phyloP scores from a whole-genome alignment of 257 asterid genomes.

The Nicotiana obtusifolia region DNA sequence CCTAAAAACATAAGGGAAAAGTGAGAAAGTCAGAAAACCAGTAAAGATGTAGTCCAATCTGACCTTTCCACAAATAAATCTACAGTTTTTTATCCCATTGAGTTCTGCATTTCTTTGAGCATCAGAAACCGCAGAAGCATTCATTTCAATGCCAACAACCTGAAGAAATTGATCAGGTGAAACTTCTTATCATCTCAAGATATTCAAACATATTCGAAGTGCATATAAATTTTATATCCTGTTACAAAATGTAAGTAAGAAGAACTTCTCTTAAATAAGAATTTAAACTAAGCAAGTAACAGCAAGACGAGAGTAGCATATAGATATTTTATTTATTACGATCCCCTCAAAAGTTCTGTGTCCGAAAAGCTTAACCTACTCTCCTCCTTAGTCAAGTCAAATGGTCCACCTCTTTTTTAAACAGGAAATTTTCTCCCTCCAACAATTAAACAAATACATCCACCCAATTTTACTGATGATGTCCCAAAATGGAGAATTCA shows the following conservation, averaged over 20 bases:
- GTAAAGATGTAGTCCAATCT: constrained; percentile 16
- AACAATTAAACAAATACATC: not conserved
- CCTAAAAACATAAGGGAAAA: not conserved
- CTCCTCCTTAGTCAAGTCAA: not conserved
- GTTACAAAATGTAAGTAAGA: not conserved
- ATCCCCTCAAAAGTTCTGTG: not conserved
- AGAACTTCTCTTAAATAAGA: not conserved
- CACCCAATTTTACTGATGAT: not conserved
- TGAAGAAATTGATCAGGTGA: constrained; percentile 29
- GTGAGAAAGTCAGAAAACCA: not conserved
- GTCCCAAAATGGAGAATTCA: not conserved
- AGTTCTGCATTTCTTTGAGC: constrained; percentile 91
- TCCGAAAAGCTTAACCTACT: not conserved
- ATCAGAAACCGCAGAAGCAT: constrained; percentile 92
- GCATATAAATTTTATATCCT: not conserved
- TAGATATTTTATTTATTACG: not conserved
- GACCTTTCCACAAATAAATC: constrained; percentile 93
- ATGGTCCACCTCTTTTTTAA: not conserved
- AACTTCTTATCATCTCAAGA: constrained; percentile 11
- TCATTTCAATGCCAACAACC: constrained; percentile 99
- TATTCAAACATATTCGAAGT: not conserved
- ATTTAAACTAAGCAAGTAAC: not conserved
- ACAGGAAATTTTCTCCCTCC: not conserved
- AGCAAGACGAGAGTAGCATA: constrained; percentile 12
- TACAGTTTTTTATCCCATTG: constrained; percentile 81